Base-by-base conservation (phyloP, 1,284 basidiomycete genomes). In the Microbotryum intermedium region DNA sequence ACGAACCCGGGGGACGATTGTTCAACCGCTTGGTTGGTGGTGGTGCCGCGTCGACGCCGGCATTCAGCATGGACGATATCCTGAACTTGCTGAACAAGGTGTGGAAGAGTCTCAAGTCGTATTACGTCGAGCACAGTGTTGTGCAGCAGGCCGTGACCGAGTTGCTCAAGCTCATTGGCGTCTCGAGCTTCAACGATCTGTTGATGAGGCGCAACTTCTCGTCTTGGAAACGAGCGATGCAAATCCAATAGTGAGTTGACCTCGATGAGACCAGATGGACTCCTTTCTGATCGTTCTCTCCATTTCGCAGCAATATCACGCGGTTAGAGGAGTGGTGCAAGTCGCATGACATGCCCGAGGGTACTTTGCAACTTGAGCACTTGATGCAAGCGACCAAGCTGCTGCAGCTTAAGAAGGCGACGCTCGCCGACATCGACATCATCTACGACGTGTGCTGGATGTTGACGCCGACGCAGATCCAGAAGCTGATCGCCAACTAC, bases 171-270 rank as follows among this genome's bases (percentile, higher is more conserved):
- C 78, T 98, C 65, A 90, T 97, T 70, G 95, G 95, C 23, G 92
- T 97, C 51, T 92, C 91, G 68, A 92, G 90, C 70, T 99, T 99
- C 78, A 99, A 99, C 74, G 95, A 99, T 71, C 81, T 99, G 66
- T 79, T 99, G 60, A 98, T 99, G 94, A 82, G 95, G 71, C 83
- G 95, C 54, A 98, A 98, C 78, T 99, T 99, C 77, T 95, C 91
- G 71, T 97, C 94, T 3, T 99, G 95, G 95, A 99, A 99, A 78
- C 84, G 95, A 79, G 94, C 91, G 90, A 97, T 97, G 93, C 93
- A 97, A 81, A 97, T 97, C 61, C 93, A 97, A 73, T 97, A 97
- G 77, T 70, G 30, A 50, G 70, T 60, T 5, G 4, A n/a, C 21
- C 21, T 23, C 2, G 8, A 10, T 26, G 39, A 29, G 49, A 50